These are phyloP conservation scores for Scedosporium apiospermum DNA, from an alignment of 2,329 filamentous ascomycete species.

Conservation along the genomic window DNA sequence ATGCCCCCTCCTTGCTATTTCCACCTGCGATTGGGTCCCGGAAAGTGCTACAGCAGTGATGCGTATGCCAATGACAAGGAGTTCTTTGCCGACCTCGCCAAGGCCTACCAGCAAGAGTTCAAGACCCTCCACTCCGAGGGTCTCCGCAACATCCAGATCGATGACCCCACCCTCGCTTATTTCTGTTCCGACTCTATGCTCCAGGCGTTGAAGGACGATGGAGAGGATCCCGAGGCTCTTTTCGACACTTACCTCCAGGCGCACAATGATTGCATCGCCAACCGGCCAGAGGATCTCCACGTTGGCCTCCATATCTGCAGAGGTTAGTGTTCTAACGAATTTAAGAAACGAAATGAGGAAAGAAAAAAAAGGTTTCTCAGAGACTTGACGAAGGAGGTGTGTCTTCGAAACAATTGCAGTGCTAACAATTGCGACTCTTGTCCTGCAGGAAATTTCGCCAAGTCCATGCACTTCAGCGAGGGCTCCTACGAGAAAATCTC, in stretches of 20 bases:
- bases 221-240: constrained; percentile 50
- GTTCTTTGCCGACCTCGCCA: constrained; percentile 48
- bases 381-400: background rate
- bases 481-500: constrained; percentile 56
- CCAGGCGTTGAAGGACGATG: constrained; percentile 44
- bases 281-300: constrained; percentile 55
- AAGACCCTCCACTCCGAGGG: constrained; percentile 44
- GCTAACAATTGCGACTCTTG: background rate
- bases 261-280: constrained; percentile 60
- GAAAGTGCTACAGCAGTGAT: constrained; percentile 40
- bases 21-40: constrained; percentile 42
- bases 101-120: constrained; percentile 45
- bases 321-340: constrained; percentile 13
- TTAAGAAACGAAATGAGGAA: background rate
- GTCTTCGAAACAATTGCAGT: too few species aligned
- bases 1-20: constrained; percentile 61
- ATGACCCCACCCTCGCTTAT: constrained; percentile 54
- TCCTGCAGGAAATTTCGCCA: constrained; percentile 51
- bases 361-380: too few species aligned
- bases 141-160: constrained; percentile 48
- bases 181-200: constrained; percentile 63
- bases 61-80: constrained; percentile 43
- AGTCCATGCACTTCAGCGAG: constrained; percentile 53
- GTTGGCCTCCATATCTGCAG: constrained; percentile 57
- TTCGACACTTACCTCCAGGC: constrained; percentile 62